Conservation (phyloP, 225 moss, liverwort and hornwort species). For the Pseudoscleropodium purum region DNA sequence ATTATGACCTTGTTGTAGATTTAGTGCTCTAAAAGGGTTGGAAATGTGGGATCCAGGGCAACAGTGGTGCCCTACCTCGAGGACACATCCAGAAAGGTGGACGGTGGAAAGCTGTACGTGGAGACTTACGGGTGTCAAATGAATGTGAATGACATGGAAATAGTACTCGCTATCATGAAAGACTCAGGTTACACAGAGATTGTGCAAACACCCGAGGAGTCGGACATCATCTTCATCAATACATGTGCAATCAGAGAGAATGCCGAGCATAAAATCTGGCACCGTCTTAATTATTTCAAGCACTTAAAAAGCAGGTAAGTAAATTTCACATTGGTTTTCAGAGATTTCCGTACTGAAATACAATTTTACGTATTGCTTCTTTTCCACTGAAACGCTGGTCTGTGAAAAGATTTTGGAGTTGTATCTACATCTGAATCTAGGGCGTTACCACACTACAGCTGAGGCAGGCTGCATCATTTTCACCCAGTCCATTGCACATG, state of each 20-base stretch:
- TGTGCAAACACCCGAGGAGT: constrained; percentile 73
- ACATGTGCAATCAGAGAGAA: constrained; percentile 96
- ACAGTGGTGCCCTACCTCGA: constrained; percentile 79
- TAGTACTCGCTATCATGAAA: constrained; percentile 93
- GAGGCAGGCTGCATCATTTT: background rate
- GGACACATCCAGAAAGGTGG: constrained; percentile 44
- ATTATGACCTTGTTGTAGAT: background rate
- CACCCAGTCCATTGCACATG: background rate
- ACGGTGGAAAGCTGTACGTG: constrained; percentile 80
- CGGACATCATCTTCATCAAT: constrained; percentile 92
- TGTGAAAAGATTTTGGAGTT: background rate
- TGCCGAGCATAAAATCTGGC: constrained; percentile 97
- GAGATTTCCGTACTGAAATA: background rate
- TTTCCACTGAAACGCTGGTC: background rate
- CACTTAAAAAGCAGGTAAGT: constrained; percentile 69
- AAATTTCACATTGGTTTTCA: background rate
- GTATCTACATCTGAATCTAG: background rate
- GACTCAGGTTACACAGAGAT: constrained; percentile 94
- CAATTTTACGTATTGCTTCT: background rate
- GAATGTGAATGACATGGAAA: constrained; percentile 99
- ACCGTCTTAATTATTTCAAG: constrained; percentile 84
- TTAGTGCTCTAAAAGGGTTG: background rate
- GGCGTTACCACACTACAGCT: background rate
- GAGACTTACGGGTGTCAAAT: constrained; percentile 99
- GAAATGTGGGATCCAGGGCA: constrained; percentile 48